Conservation (phyloP, 2,329 filamentous ascomycete genomes). For the Stachybotrys echinatus region DNA sequence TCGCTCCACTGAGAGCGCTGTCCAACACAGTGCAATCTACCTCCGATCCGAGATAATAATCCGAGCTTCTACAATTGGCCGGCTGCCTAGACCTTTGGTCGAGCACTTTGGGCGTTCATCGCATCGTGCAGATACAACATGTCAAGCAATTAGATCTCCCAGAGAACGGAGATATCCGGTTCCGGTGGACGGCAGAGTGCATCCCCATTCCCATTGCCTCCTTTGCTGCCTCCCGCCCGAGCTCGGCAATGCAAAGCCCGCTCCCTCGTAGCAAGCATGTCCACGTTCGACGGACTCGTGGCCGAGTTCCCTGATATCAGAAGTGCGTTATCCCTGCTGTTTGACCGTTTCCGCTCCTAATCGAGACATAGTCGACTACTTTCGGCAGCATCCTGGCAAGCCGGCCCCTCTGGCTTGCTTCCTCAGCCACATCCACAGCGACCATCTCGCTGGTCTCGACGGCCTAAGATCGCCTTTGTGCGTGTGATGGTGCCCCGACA, state of each 20-base stretch:
- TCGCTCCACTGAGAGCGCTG: neutral
- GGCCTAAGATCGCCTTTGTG: conserved; percentile 70
- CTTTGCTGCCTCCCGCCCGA: neutral
- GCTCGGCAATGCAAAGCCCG: neutral
- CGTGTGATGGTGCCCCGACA: conserved; percentile 7
- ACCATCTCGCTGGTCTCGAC: conserved; percentile 80
- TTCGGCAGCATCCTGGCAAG: conserved; percentile 50
- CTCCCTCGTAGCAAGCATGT: conserved; percentile 48
- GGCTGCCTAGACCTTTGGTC: no score
- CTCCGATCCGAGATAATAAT: neutral
- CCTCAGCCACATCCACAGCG: conserved; percentile 87
- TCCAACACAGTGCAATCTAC: neutral
- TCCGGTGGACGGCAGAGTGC: no score
- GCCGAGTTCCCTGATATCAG: conserved; percentile 75
- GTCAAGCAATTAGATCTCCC: no score
- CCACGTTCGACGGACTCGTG: conserved; percentile 69
- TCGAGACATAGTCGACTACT: conserved; percentile 67
- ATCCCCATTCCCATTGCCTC: neutral
- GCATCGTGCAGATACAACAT: no score
- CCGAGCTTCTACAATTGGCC: neutral
- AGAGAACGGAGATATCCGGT: no score
- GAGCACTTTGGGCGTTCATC: no score
- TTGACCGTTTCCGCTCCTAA: neutral
- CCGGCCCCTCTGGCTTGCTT: conserved; percentile 75
- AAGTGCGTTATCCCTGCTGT: conserved; percentile 35